Conservation (phyloP, 2,329 filamentous ascomycete genomes). For the Stenocarpella maydis region DNA sequence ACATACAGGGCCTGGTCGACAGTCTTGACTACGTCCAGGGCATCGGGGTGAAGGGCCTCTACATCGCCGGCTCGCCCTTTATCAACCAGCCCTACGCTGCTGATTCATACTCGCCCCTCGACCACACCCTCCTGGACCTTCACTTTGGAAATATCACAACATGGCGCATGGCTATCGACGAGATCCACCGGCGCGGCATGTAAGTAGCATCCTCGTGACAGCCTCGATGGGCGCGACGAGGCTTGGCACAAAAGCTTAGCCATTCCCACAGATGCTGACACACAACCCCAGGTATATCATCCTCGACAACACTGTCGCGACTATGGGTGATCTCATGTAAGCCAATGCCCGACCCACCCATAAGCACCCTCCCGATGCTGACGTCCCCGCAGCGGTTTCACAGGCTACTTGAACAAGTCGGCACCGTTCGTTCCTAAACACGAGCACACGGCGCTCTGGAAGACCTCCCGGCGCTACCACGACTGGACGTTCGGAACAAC, state of each 20-base stretch:
- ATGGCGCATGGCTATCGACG: constrained; percentile 65
- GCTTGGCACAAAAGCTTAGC: constrained; percentile 24
- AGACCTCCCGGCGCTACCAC: constrained; percentile 59
- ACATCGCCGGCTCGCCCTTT: constrained; percentile 68
- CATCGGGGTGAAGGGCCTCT: constrained; percentile 70
- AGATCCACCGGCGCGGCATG: constrained; percentile 69
- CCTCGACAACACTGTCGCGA: constrained; percentile 71
- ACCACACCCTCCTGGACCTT: constrained; percentile 69
- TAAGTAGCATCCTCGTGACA: constrained; percentile 54
- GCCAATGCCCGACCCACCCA: neutral
- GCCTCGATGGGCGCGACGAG: neutral
- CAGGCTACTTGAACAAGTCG: constrained; percentile 65
- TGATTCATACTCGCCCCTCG: constrained; percentile 66
- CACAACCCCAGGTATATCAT: constrained; percentile 44
- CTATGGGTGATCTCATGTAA: constrained; percentile 63
- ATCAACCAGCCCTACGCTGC: constrained; percentile 71
- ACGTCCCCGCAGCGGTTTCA: constrained; percentile 55
- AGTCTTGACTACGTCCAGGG: constrained; percentile 71
- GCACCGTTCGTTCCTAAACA: constrained; percentile 58
- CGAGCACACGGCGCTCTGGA: constrained; percentile 67
- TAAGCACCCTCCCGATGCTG: constrained; percentile 27
- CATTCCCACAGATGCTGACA: constrained; percentile 23
- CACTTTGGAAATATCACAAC: constrained; percentile 67
- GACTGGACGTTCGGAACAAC: constrained; percentile 64
- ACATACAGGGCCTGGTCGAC: constrained; percentile 64